Evolutionary conservation across 1,284 basidiomycete species (phyloP), one percentile per base, ranked within the genome.

Genomic region (Albatrellus sp.): DNA sequence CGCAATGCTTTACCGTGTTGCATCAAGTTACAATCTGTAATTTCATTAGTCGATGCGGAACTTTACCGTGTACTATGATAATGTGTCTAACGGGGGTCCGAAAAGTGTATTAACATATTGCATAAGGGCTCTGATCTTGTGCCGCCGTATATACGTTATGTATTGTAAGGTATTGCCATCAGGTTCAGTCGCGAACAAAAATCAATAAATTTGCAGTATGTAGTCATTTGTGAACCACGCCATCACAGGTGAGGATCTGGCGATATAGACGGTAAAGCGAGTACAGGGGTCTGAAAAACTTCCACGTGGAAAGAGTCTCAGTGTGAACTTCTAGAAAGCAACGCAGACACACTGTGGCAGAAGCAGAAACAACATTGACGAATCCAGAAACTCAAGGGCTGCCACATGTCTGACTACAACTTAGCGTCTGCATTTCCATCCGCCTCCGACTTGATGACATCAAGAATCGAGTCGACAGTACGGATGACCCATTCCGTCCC

Each of bases 401-500:
- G 17, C 29, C 37, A 37, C 37, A 42, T 42, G 43, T 42, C 40
- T 36, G 50, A 60, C 69, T 70, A 85, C 63, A 86, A 66, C 68
- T 79, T 83, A 60, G 70, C 71, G 60, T 69, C 69, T 52, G 55
- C 58, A 51, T 51, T 50, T 37, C 60, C 52, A 50, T 62, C 64
- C 54, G 63, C 67, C 57, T 64, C 72, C 60, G 69, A 64, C 57
- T 67, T 69, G 52, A 86, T 73, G 44, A 75, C 77, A 59, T 89
- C 82, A 48, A 82, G 67, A 59, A 90, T 74, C 51, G 77, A 69
- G 65, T 98, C 94, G 33, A 94, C 80, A 40, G 79, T 83, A 57
- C 83, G 77, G 51, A 98, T 67, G 34, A 94, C 82, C 94, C 94
- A 98, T 61, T 83, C 78, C 24, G 87, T 80, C 30, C 94, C 94